Conservation (phyloP, 2,329 filamentous ascomycete genomes). For the Pseudogymnoascus sp. region DNA sequence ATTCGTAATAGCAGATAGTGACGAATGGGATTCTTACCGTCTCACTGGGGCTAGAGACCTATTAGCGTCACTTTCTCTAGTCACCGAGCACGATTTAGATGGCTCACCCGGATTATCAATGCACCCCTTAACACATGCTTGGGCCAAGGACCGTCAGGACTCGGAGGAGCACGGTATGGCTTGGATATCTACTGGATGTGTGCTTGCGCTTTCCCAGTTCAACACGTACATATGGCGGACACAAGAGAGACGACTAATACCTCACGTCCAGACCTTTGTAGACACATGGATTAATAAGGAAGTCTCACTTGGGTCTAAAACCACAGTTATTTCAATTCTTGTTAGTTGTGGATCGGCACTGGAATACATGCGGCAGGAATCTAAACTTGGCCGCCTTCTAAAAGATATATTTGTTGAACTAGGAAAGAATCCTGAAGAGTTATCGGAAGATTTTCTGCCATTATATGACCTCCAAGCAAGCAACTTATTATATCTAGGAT, state of each 20-base stretch:
- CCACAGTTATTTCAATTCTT: constrained; percentile 12
- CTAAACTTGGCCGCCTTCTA: constrained; percentile 13
- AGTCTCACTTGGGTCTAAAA: constrained; percentile 7
- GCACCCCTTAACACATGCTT: constrained; percentile 30
- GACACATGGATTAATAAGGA: constrained; percentile 11
- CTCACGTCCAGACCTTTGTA: constrained; percentile 15
- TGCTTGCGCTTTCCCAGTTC: constrained; percentile 15
- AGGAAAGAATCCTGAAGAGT: constrained; percentile 9
- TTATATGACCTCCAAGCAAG: constrained; percentile 16
- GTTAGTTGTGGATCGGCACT: constrained; percentile 14
- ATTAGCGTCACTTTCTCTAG: constrained; percentile 26
- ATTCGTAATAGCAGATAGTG: constrained; percentile 14
- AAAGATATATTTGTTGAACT: constrained; percentile 15
- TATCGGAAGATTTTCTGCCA: constrained; percentile 13
- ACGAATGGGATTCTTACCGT: constrained; percentile 25
- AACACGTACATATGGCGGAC: constrained; percentile 10
- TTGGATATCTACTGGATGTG: constrained; percentile 15
- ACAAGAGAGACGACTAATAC: constrained; percentile 14
- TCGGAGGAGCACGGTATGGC: background rate
- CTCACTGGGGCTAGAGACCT: constrained; percentile 21
- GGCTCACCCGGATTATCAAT: constrained; percentile 23
- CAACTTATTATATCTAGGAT: constrained; percentile 11
- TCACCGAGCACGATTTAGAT: constrained; percentile 15
- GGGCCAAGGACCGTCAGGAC: constrained; percentile 26
- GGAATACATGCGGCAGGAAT: constrained; percentile 14